Evolutionary conservation across 352 stramenopile species (phyloP).

Genomic region (Phytophthora cryptogea): DNA sequence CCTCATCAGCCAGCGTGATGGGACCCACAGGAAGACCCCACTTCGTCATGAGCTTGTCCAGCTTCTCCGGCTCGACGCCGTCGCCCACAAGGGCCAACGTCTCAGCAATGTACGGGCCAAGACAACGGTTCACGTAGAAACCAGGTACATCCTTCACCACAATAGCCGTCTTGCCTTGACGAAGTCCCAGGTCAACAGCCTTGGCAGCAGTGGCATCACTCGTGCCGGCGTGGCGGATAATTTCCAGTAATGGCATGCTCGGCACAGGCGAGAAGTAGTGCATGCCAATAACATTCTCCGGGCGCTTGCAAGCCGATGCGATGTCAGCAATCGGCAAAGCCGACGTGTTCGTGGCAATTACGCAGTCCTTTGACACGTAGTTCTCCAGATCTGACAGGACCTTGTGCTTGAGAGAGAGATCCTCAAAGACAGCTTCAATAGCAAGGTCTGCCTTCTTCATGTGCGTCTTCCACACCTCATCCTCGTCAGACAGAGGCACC

Average conservation of each 20-base stretch:
- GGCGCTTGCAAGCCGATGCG: constrained; percentile 80
- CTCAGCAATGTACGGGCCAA: constrained; percentile 94
- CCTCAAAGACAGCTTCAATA: constrained; percentile 99
- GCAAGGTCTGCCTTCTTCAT: constrained; percentile 95
- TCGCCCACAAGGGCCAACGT: constrained; percentile 91
- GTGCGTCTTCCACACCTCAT: constrained; percentile 91
- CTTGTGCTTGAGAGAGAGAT: constrained; percentile 96
- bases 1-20: constrained; percentile 96
- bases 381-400: constrained; percentile 95
- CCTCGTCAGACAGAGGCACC: constrained; percentile 93
- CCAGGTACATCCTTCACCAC: constrained; percentile 99
- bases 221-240: constrained; percentile 96
- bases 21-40: constrained; percentile 98
- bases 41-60: constrained; percentile 96
- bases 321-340: constrained; percentile 97
- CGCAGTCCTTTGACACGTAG: constrained; percentile 92
- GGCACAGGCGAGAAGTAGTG: constrained; percentile 99
- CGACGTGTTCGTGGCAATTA: constrained; percentile 99
- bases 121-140: constrained; percentile 99
- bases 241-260: constrained; percentile 98
- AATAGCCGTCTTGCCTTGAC: constrained; percentile 98
- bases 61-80: constrained; percentile 92
- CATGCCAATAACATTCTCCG: constrained; percentile 96
- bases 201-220: constrained; percentile 89
- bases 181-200: constrained; percentile 95